Base-by-base conservation (phyloP, 352 stramenopile species). In the Globisporangium heterothallicum region DNA sequence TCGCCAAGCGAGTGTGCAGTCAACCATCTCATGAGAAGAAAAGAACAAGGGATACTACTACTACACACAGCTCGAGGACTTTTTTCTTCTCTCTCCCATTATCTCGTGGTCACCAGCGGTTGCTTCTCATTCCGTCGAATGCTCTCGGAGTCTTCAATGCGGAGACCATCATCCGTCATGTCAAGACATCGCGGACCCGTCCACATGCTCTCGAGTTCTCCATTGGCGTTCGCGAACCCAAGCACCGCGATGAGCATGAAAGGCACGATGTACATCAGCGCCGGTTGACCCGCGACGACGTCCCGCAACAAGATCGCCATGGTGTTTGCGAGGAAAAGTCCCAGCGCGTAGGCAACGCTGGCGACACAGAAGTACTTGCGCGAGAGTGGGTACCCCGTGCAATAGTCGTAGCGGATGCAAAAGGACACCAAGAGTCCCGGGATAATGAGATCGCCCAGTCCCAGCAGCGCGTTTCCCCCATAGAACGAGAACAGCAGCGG, bases 381-480 rank as follows among this genome's bases (percentile, higher is more conserved):
- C 3, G 71, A 83, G 19, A 85, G 49, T 5, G 76, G 71, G 18
- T 65, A 68, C 6, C 60, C 76, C 57, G 64, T 80, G 49, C 71
- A 65, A 53, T 90, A 95, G 78, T 99, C 95, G 58, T 92, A 98
- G 10, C 93, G 84, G 19, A 93, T 70, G 0, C 81, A 82, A 62
- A 98, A 98, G 45, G 91, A 92, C 12, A 98, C 65, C 18, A 99
- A 64, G 57, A 99, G 72, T 2, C 96, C 94, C 16, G 94, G 94
- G 26, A 98, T 56, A n/a, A 98, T 96, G 58, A 99, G 97, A 71
- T 99, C 96, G 8, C 96, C 96, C 3, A 99, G 70, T 53, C 96
- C 96, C 13, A 99, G 74, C 76, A 99, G 32, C 73, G 92, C 22
- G 78, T 76, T 12, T 88, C 96, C 45, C 84, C 86, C 38, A 78